phyloP scores from a whole-genome alignment of 179 eudicot species.

The Sideroxylon spinosum region DNA sequence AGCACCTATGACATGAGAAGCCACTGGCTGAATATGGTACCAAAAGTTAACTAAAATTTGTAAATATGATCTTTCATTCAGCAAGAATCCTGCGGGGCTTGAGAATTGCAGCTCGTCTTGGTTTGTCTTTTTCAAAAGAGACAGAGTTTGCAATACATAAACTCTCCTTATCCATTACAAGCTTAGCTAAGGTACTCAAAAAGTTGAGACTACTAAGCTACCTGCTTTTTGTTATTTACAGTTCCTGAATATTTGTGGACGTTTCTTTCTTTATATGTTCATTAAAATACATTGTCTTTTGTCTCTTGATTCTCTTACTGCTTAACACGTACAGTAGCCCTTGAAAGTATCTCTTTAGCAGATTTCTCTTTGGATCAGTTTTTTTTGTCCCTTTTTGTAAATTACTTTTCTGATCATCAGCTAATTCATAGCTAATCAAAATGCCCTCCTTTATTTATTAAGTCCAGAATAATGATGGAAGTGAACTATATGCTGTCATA shows the following conservation, averaged over 20 bases:
- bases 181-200: slow-evolving; percentile 54
- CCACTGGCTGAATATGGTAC: slow-evolving; percentile 1
- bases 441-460: slow-evolving; percentile 14
- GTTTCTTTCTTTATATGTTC: neutral
- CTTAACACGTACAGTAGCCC: neutral
- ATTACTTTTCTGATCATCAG: neutral
- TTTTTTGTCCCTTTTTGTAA: neutral
- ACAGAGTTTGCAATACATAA: slow-evolving; percentile 56
- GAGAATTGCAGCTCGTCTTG: slow-evolving; percentile 93
- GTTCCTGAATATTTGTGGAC: neutral
- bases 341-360: neutral
- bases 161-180: slow-evolving; percentile 47
- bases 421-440: slow-evolving; percentile 1
- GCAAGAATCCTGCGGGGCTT: slow-evolving; percentile 90
- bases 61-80: slow-evolving; percentile 32
- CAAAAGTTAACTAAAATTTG: slow-evolving; percentile 6
- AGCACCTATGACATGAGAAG: slow-evolving; percentile 10
- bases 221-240: neutral
- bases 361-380: neutral
- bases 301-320: neutral
- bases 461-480: slow-evolving; percentile 78
- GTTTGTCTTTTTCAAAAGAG: slow-evolving; percentile 63
- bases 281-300: neutral
- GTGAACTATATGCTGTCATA: slow-evolving; percentile 83
- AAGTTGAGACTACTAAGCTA: slow-evolving; percentile 1